Evolutionary conservation across 768 basidiomycete species (phyloP).

Genomic region (Trametes cinnabarina): DNA sequence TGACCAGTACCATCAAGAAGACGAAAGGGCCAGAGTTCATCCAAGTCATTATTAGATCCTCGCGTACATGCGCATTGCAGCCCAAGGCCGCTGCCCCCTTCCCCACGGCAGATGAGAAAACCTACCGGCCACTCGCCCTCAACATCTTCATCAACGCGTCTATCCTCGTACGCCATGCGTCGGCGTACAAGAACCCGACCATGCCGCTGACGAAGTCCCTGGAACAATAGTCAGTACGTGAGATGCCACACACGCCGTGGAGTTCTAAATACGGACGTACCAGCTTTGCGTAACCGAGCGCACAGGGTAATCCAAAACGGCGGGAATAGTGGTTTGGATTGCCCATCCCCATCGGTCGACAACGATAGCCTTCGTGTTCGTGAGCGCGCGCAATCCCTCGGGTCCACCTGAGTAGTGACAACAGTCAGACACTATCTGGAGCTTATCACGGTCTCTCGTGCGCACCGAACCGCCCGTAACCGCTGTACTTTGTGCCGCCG

Average conservation of each 20-base stretch:
- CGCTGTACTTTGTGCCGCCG: slow-evolving; percentile 87
- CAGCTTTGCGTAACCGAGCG: slow-evolving; percentile 71
- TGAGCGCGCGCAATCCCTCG: slow-evolving; percentile 87
- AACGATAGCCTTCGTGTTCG: slow-evolving; percentile 85
- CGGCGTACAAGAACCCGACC: slow-evolving; percentile 47
- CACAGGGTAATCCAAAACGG: slow-evolving; percentile 82
- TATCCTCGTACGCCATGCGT: slow-evolving; percentile 45
- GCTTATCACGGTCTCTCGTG: slow-evolving; percentile 8
- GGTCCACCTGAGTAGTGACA: slow-evolving; percentile 62
- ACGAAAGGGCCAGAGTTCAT: background rate
- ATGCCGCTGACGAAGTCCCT: slow-evolving; percentile 55
- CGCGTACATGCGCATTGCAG: slow-evolving; percentile 14
- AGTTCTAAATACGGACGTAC: slow-evolving; percentile 41
- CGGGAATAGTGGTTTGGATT: slow-evolving; percentile 83
- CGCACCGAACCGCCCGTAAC: slow-evolving; percentile 90
- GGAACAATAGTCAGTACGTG: slow-evolving; percentile 2
- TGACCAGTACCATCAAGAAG: background rate
- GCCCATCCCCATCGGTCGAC: slow-evolving; percentile 82
- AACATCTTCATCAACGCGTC: slow-evolving; percentile 39
- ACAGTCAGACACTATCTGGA: slow-evolving; percentile 8
- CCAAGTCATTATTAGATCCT: slow-evolving; percentile 16
- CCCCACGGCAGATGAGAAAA: background rate
- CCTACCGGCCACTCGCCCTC: slow-evolving; percentile 36
- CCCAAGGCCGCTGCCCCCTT: background rate
- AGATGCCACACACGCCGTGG: background rate